Base-by-base conservation (phyloP, 1,284 basidiomycete genomes). In the Acaromyces ingoldii region DNA sequence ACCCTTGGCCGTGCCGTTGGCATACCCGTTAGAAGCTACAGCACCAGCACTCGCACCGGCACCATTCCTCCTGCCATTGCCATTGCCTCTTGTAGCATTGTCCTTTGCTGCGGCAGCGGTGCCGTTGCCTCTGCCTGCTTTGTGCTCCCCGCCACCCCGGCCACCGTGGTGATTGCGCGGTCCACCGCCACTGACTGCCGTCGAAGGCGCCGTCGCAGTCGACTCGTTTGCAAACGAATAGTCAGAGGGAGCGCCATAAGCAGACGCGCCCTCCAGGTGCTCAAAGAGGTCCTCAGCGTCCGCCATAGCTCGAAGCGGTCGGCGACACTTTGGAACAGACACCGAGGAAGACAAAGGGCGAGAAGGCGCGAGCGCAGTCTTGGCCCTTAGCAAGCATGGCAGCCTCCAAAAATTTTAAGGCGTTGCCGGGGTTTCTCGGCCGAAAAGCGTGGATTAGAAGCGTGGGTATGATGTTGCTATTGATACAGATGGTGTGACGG, bases 211-310 rank as follows among this genome's bases (percentile, higher is more conserved):
- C 25, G 10, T 25, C n/a, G 25, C 26, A 17, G 25, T 30, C n/a
- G 42, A 44, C 11, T 22, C 19, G 15, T 61, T 50, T 13, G 55
- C 34, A 41, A 36, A 61, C 0, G 62, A 63, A 44, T 65, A 65
- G n/a, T 70, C 60, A 31, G 65, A 63, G 49, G 30, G 51, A 2
- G 58, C 53, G 21, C 53, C 56, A 55, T 58, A 63, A 52, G 48
- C 41, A 19, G 65, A 68, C 5, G 60, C 66, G 30, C 66, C 68
- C 10, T 68, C 64, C 30, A 70, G 62, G 42, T 70, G 65, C 28
- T 65, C 65, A 34, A 70, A 70, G 49, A 49, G 49, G 52, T 69
- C 65, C 17, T 55, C 52, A n/a, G 17, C 52, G 19, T 50, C 38
- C 38, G 53, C 38, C 53, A 55, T 55, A 6, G 22, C 25, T n/a